A percentile compares a stretch with the other conserved stretches of the same genome.
Evolutionary conservation across 352 stramenopile species (phyloP).

Genomic region (Globisporangium polare): DNA sequence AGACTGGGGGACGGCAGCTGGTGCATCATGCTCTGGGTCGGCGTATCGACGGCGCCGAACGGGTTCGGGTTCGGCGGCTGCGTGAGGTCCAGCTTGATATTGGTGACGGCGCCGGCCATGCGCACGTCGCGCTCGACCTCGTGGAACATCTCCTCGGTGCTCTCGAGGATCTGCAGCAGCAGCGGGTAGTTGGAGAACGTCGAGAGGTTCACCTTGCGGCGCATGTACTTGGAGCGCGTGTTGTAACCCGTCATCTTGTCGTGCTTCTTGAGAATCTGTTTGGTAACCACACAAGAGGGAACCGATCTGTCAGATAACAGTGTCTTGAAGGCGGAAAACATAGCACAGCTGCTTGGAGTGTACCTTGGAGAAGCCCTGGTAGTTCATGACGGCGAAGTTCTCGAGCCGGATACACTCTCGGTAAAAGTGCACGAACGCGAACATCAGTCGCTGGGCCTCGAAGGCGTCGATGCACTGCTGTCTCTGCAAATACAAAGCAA

Average conservation of each 20-base stretch:
- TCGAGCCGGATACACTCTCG: constrained; percentile 75
- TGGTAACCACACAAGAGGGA: background rate
- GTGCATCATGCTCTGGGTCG: constrained; percentile 26
- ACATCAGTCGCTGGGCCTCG: constrained; percentile 73
- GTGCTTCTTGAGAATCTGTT: constrained; percentile 77
- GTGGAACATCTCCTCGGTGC: constrained; percentile 77
- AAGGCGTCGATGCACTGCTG: constrained; percentile 38
- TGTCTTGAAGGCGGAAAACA: background rate
- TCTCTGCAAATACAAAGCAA: constrained; percentile 20
- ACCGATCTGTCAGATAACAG: background rate
- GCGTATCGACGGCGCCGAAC: constrained; percentile 22
- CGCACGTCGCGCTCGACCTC: constrained; percentile 58
- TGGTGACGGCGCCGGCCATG: constrained; percentile 46
- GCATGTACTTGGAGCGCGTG: constrained; percentile 84
- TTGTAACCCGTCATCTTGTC: constrained; percentile 86
- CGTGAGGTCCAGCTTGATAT: constrained; percentile 52
- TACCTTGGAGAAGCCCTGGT: constrained; percentile 84
- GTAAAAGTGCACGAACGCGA: constrained; percentile 82
- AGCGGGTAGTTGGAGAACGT: constrained; percentile 74
- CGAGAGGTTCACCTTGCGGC: constrained; percentile 73
- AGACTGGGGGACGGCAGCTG: constrained; percentile 40
- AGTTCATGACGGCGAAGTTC: constrained; percentile 85
- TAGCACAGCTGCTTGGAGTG: background rate
- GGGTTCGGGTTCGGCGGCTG: constrained; percentile 13
- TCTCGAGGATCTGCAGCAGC: constrained; percentile 71